Base-by-base conservation (phyloP, 2,329 filamentous ascomycete species). In the Aspergillus tanneri region DNA sequence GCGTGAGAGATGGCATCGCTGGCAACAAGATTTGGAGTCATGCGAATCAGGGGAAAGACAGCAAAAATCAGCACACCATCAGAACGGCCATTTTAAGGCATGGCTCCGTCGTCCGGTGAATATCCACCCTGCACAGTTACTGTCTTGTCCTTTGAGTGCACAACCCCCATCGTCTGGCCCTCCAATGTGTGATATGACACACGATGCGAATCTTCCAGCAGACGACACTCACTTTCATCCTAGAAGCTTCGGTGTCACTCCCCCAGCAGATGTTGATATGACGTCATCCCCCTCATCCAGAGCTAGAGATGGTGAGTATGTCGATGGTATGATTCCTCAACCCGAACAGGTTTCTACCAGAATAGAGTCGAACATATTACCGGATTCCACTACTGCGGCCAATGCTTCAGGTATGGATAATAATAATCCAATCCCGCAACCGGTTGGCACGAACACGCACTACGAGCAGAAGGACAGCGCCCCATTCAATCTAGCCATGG, bases 1-100 rank as follows among this genome's bases (percentile, higher is more conserved):
- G 14, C 78, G 79, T 53, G 86, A 93, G 49, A 85, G 93, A 34
- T 97, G 86, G 74, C 63, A 82, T 36, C 83, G 84, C 50, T 99
- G 93, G 93, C 77, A 72, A 47, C 63, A 70, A 27, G 91, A 95
- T 59, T 75, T 96, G 22, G 77, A 77, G 56, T 77, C 78, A 47
- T 85, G 81, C 10, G 81, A 84, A 53, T 68, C 70, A 47, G 70
- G 78, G 67, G 69, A 68, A 54, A 47, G 60, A 54, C 45, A 65
- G 55, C 48, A 64, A 21, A 40, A 50, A 4, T 49, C 43, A 56
- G 46, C 60, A 56, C 57, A 48, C 50, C 58, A 61, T 39, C 49
- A 48, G 19, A 63, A 63, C 25, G 52, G 56, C 11, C 30, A 34
- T 4, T 36, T 48, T n/a, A 50, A 48, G 43, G 32, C 56, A 10